Evolutionary conservation across 2,329 filamentous ascomycete species (phyloP).

Genomic region (Exophiala lecanii-corni): DNA sequence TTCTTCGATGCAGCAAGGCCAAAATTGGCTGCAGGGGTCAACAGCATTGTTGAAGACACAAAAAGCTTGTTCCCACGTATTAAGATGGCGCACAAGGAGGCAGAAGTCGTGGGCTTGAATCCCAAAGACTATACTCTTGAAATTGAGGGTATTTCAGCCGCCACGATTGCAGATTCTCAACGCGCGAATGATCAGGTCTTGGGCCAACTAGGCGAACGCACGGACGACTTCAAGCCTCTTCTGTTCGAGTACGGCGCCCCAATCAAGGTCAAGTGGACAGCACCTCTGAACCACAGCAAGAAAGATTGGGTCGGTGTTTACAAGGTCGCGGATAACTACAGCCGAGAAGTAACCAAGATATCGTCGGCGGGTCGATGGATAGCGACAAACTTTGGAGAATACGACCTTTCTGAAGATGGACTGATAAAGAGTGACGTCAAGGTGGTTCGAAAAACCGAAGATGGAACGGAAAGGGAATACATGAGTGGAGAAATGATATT

Average conservation of each 20-base stretch:
- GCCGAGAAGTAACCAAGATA: constrained; percentile 76
- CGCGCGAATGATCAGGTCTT: constrained; percentile 64
- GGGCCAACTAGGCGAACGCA: constrained; percentile 58
- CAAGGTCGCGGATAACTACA: constrained; percentile 89
- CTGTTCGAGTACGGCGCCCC: constrained; percentile 86
- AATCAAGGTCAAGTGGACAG: constrained; percentile 84
- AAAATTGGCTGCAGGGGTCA: constrained; percentile 80
- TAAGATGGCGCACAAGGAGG: constrained; percentile 72
- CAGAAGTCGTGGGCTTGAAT: constrained; percentile 74
- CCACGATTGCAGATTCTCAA: constrained; percentile 50
- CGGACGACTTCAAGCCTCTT: constrained; percentile 63
- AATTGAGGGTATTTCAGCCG: constrained; percentile 62
- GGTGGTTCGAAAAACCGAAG: constrained; percentile 38
- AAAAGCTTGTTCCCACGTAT: constrained; percentile 80
- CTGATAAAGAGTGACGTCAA: constrained; percentile 66
- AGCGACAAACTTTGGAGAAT: constrained; percentile 70
- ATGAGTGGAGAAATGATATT: constrained; percentile 81
- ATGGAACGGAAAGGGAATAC: constrained; percentile 47
- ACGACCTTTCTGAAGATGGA: constrained; percentile 73
- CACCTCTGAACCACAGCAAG: constrained; percentile 79
- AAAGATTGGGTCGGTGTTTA: constrained; percentile 96
- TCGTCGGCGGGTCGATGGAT: constrained; percentile 86
- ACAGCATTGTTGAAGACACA: constrained; percentile 81
- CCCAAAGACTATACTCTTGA: constrained; percentile 74
- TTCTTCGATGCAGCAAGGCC: constrained; percentile 80